Conservation (phyloP, 2,329 filamentous ascomycete species). For the Botrytis aclada region DNA sequence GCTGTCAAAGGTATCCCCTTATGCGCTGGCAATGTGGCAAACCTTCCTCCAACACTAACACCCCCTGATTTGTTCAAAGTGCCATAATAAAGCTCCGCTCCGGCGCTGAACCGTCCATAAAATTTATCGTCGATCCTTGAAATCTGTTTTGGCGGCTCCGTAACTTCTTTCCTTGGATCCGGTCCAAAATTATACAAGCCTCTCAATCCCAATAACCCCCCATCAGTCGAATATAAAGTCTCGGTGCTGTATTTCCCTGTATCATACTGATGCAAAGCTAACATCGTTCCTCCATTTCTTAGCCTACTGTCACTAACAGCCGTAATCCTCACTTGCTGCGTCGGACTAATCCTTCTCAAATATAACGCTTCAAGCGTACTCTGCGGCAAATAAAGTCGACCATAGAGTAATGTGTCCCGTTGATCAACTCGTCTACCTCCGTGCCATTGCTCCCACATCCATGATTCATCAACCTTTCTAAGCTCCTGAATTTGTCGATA, state of each 20-base stretch:
- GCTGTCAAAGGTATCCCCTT: conserved; percentile 89
- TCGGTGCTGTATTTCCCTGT: conserved; percentile 84
- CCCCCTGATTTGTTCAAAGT: conserved; percentile 91
- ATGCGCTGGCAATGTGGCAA: conserved; percentile 78
- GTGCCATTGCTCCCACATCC: conserved; percentile 54
- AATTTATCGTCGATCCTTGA: conserved; percentile 52
- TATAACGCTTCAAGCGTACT: conserved; percentile 85
- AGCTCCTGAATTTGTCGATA: conserved; percentile 76
- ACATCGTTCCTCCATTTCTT: conserved; percentile 71
- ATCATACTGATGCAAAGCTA: conserved; percentile 76
- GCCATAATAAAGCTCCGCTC: conserved; percentile 93
- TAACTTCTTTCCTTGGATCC: conserved; percentile 30
- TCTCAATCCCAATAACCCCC: conserved; percentile 79
- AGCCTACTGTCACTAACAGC: conserved; percentile 71
- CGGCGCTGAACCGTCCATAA: conserved; percentile 82
- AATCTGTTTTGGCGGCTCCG: conserved; percentile 22
- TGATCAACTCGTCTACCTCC: conserved; percentile 48
- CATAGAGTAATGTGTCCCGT: conserved; percentile 65
- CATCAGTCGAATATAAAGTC: conserved; percentile 88
- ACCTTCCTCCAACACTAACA: conserved; percentile 82
- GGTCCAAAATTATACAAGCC: conserved; percentile 90
- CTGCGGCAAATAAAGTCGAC: conserved; percentile 76
- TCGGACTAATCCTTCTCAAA: conserved; percentile 72
- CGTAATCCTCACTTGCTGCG: conserved; percentile 75
- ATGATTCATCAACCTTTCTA: conserved; percentile 47